Conservation (phyloP, 1,284 basidiomycete species). For the Sporisorium sorghi region DNA sequence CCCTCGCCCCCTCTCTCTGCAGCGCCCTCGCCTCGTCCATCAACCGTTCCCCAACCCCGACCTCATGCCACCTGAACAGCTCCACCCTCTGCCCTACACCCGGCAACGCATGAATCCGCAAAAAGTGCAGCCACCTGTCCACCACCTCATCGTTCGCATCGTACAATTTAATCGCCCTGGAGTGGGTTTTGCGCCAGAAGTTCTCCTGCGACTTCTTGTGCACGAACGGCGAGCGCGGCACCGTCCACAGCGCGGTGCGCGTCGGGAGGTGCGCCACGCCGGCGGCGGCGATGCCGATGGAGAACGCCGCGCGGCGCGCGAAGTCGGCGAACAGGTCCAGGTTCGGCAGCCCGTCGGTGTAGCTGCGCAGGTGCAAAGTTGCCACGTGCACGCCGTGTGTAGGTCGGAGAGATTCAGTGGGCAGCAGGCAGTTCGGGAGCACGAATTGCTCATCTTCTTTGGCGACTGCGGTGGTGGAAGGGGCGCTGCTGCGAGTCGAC, state of each 20-base stretch:
- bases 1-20: conserved; percentile 25
- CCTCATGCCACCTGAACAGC: conserved; percentile 73
- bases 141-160: conserved; percentile 85
- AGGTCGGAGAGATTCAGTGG: conserved; percentile 37
- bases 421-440: conserved; percentile 39
- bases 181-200: conserved; percentile 86
- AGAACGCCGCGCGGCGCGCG: conserved; percentile 82
- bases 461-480: background rate
- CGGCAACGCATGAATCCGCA: conserved; percentile 80
- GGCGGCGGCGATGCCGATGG: conserved; percentile 84
- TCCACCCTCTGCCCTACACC: conserved; percentile 88
- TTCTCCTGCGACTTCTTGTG: conserved; percentile 97
- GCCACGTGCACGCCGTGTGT: conserved; percentile 84
- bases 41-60: conserved; percentile 37
- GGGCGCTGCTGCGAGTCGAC: background rate
- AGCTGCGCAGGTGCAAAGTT: conserved; percentile 83
- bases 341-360: conserved; percentile 72
- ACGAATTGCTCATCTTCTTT: conserved; percentile 42
- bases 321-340: conserved; percentile 88
- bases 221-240: conserved; percentile 85
- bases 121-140: conserved; percentile 83
- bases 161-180: conserved; percentile 87
- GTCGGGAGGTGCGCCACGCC: conserved; percentile 80
- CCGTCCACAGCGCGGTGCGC: conserved; percentile 85
- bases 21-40: conserved; percentile 46